These are phyloP conservation scores for Penicillium decumbens DNA, from an alignment of 2,329 filamentous ascomycete genomes.

Conservation along the genomic window DNA sequence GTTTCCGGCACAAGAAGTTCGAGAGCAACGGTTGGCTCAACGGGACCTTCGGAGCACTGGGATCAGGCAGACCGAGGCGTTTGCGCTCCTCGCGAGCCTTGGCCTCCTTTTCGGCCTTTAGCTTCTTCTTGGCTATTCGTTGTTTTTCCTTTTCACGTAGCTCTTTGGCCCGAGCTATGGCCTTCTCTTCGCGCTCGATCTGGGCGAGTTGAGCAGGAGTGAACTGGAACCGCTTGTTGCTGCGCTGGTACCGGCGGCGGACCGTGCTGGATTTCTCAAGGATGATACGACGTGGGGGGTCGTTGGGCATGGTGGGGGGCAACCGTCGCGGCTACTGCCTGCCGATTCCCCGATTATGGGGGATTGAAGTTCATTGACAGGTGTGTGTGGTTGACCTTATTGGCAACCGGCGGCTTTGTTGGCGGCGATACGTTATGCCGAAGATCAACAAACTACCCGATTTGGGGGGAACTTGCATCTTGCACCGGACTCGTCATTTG, in stretches of 20 bases:
- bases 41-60: slow-evolving; percentile 27
- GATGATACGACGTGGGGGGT: slow-evolving; percentile 31
- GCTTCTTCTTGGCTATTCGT: slow-evolving; percentile 34
- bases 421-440: slow-evolving; percentile 34
- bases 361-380: slow-evolving; percentile 3
- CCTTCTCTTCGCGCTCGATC: slow-evolving; percentile 42
- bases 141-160: slow-evolving; percentile 35
- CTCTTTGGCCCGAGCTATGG: slow-evolving; percentile 38
- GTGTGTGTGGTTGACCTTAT: background rate
- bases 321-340: slow-evolving; percentile 20
- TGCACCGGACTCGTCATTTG: background rate
- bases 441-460: slow-evolving; percentile 22
- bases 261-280: slow-evolving; percentile 39
- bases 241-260: slow-evolving; percentile 37
- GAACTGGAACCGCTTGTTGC: slow-evolving; percentile 35
- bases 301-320: slow-evolving; percentile 27
- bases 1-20: slow-evolving; percentile 23
- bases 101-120: slow-evolving; percentile 34
- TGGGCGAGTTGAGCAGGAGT: slow-evolving; percentile 34
- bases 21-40: slow-evolving; percentile 35
- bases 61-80: slow-evolving; percentile 31
- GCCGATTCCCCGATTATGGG: slow-evolving; percentile 16
- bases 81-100: slow-evolving; percentile 33
- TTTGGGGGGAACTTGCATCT: slow-evolving; percentile 3
- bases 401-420: slow-evolving; percentile 6